These are phyloP conservation scores for Apiospora koreana DNA, from an alignment of 2,329 filamentous ascomycete species.

Conservation along the genomic window DNA sequence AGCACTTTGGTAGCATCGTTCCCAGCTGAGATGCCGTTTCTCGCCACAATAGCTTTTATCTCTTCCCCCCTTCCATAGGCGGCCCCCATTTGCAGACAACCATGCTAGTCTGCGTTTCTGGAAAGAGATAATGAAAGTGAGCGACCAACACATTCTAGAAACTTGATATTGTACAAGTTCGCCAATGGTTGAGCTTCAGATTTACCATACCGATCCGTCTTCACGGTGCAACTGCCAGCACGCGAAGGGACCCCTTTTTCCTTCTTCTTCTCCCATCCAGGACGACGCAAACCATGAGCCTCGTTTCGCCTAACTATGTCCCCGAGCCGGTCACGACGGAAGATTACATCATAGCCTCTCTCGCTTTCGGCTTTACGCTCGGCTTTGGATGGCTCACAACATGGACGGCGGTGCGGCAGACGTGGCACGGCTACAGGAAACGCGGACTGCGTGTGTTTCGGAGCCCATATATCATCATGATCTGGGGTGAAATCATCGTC, in stretches of 20 bases:
- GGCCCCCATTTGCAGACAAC: background rate
- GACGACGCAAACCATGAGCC: slow-evolving; percentile 1
- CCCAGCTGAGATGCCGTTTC: background rate
- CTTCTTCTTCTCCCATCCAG: background rate
- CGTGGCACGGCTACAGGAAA: slow-evolving; percentile 34
- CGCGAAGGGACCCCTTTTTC: background rate
- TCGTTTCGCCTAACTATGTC: slow-evolving; percentile 22
- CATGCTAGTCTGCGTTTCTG: background rate
- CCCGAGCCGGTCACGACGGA: slow-evolving; percentile 22
- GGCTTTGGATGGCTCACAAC: slow-evolving; percentile 42
- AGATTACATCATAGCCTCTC: slow-evolving; percentile 31
- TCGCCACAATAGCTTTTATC: background rate
- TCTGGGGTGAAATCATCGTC: slow-evolving; percentile 47
- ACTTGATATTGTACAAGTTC: background rate
- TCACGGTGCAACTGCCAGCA: background rate
- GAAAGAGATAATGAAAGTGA: background rate
- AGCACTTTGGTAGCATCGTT: background rate
- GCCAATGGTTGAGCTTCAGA: background rate
- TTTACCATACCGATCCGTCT: background rate
- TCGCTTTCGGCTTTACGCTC: slow-evolving; percentile 41
- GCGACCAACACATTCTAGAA: background rate
- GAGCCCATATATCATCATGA: slow-evolving; percentile 48
- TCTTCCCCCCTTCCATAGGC: background rate
- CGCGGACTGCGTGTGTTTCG: slow-evolving; percentile 30
- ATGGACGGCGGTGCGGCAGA: slow-evolving; percentile 39